Evolutionary conservation across 2,329 filamentous ascomycete genomes (phyloP).

Genomic region (Emmonsiellopsis sp.): DNA sequence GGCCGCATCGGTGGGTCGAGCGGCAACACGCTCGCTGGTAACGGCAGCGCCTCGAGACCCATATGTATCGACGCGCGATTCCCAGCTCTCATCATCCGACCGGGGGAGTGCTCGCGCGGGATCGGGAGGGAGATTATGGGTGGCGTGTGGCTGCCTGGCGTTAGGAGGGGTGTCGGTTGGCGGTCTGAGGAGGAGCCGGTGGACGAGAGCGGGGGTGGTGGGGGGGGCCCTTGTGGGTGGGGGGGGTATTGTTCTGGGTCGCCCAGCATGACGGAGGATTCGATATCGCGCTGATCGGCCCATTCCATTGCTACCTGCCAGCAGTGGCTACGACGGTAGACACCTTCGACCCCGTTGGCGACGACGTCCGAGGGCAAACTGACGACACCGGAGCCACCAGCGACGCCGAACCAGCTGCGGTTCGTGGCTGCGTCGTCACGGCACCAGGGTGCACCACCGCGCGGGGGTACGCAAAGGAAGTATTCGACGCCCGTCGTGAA

Average conservation of each 20-base stretch:
- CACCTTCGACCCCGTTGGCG: constrained; percentile 56
- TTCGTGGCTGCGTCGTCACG: constrained; percentile 34
- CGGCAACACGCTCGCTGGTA: constrained; percentile 33
- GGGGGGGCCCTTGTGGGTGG: constrained; percentile 2
- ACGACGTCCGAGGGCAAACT: constrained; percentile 54
- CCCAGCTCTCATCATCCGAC: constrained; percentile 20
- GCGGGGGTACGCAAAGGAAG: constrained; percentile 40
- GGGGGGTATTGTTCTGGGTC: neutral
- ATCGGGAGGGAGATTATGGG: constrained; percentile 26
- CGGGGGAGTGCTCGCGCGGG: constrained; percentile 22
- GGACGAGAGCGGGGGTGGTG: constrained; percentile 11
- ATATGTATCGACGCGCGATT: constrained; percentile 35
- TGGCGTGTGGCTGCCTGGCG: constrained; percentile 18
- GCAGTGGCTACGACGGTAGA: constrained; percentile 60
- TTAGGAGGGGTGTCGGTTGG: constrained; percentile 23
- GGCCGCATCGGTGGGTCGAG: constrained; percentile 31
- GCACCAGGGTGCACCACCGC: constrained; percentile 40
- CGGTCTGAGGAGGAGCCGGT: constrained; percentile 16
- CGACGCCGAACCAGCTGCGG: constrained; percentile 43
- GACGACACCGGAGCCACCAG: constrained; percentile 55
- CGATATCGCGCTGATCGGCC: constrained; percentile 35
- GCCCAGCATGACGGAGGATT: constrained; percentile 22
- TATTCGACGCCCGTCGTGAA: constrained; percentile 40
- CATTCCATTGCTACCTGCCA: constrained; percentile 57
- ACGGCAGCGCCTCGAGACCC: constrained; percentile 35